Percentiles rank a stretch among this genome's conserved stretches.
Evolutionary conservation across 495 filamentous ascomycete species (phyloP).

Genomic region (Neurospora terricola): DNA sequence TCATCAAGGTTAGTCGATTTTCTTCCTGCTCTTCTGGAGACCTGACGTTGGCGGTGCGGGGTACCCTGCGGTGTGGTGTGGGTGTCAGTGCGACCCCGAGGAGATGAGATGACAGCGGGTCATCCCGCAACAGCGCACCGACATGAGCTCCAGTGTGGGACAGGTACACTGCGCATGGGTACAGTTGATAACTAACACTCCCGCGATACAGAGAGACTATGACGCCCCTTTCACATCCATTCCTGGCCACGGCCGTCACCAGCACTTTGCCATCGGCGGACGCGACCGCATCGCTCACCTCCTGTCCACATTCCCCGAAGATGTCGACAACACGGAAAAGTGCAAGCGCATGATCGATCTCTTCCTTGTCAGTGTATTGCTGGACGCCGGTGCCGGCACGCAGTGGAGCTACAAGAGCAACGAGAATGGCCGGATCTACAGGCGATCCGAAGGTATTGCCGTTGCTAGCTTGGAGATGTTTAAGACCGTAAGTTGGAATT

Average conservation of each 20-base stretch:
- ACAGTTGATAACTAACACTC: conserved; percentile 6
- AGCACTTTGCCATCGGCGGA: conserved; percentile 83
- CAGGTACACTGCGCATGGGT: not conserved
- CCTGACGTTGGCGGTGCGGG: not conserved
- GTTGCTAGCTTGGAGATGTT: conserved; percentile 98
- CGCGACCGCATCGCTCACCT: conserved; percentile 64
- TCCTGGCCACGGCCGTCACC: conserved; percentile 78
- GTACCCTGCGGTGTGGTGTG: not conserved
- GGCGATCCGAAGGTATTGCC: conserved; percentile 84
- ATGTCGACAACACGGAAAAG: conserved; percentile 59
- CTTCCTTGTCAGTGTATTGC: conserved; percentile 80
- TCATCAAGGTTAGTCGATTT: conserved; percentile 69
- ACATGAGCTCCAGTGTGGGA: not conserved
- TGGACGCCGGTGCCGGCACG: conserved; percentile 80
- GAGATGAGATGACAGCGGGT: not conserved
- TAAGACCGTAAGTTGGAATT: conserved; percentile 44
- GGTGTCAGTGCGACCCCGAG: conserved; percentile 3
- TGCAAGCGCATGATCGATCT: conserved; percentile 73
- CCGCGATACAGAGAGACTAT: conserved; percentile 61
- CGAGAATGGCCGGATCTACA: conserved; percentile 76
- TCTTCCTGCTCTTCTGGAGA: not conserved
- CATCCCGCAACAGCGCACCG: not conserved
- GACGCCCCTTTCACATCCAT: conserved; percentile 78
- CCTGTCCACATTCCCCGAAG: conserved; percentile 53
- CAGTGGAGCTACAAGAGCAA: conserved; percentile 83